A percentile compares a stretch with the other conserved stretches of the same genome.
Evolutionary conservation across 495 filamentous ascomycete genomes (phyloP).

Genomic region (Penicillium taxi): DNA sequence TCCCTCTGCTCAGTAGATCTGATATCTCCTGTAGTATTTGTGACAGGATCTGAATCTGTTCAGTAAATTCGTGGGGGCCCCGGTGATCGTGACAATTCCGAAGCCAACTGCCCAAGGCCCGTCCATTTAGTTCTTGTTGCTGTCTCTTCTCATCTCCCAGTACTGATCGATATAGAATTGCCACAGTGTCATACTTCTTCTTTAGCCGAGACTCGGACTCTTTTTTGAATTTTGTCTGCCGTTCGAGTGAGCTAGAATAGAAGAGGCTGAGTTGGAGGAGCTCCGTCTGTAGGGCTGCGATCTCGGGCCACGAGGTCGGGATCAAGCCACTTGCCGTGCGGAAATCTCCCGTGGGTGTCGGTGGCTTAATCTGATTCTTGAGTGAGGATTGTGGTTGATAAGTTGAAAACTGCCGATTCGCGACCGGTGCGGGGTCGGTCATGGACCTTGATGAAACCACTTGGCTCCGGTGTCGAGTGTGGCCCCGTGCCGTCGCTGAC

Average conservation of each 20-base stretch:
- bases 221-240: constrained; percentile 29
- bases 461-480: constrained; percentile 35
- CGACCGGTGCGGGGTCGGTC: constrained; percentile 9
- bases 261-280: constrained; percentile 65
- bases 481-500: constrained; percentile 16
- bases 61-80: constrained; percentile 24
- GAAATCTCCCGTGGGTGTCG: constrained; percentile 30
- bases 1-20: constrained; percentile 18
- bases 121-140: constrained; percentile 35
- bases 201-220: constrained; percentile 28
- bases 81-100: constrained; percentile 25
- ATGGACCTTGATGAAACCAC: constrained; percentile 14
- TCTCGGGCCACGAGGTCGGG: constrained; percentile 47
- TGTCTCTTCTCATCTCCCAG: constrained; percentile 28
- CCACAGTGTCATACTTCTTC: constrained; percentile 34
- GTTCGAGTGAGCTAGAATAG: constrained; percentile 39
- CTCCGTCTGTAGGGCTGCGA: constrained; percentile 58
- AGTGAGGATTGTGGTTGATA: constrained; percentile 65
- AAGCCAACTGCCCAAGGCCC: constrained; percentile 34
- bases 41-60: constrained; percentile 39
- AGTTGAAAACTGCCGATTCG: constrained; percentile 52
- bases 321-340: constrained; percentile 12
- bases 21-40: constrained; percentile 36
- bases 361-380: constrained; percentile 54
- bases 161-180: constrained; percentile 25